Conservation (phyloP, 2,329 filamentous ascomycete genomes). For the Colletotrichum agaves region DNA sequence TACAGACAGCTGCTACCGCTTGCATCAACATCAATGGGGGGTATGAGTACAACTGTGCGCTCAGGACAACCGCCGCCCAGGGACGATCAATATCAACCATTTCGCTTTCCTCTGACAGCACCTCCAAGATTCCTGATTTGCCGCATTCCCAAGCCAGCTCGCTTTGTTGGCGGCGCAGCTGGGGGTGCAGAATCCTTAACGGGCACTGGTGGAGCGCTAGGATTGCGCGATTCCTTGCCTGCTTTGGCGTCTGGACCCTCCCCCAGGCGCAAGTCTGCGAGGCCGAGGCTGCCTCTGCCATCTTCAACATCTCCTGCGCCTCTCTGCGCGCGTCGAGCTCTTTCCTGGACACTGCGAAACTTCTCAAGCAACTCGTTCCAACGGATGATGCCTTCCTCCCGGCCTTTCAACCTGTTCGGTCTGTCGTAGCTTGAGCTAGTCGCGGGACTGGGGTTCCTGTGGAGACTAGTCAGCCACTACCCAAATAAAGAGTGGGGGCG, state of each 20-base stretch:
- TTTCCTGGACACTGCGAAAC: constrained; percentile 91
- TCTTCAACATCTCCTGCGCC: constrained; percentile 64
- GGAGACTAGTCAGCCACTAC: constrained; percentile 21
- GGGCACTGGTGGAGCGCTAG: constrained; percentile 51
- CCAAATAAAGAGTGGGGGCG: no score
- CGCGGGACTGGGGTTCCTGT: constrained; percentile 53
- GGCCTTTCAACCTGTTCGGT: constrained; percentile 80
- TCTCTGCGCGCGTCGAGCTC: constrained; percentile 77
- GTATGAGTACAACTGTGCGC: constrained; percentile 23
- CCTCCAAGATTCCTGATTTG: constrained; percentile 77
- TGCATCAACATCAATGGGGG: constrained; percentile 4
- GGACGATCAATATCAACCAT: constrained; percentile 36
- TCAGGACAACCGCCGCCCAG: constrained; percentile 43
- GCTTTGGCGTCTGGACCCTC: constrained; percentile 55
- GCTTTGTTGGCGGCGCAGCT: constrained; percentile 60
- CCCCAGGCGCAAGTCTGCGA: constrained; percentile 53
- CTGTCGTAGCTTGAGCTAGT: constrained; percentile 72
- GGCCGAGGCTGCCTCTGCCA: constrained; percentile 53
- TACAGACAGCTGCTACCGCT: constrained; percentile 19
- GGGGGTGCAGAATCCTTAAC: constrained; percentile 59
- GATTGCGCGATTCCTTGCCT: constrained; percentile 53
- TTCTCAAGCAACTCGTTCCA: constrained; percentile 96
- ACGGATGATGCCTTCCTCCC: constrained; percentile 85
- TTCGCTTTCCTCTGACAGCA: constrained; percentile 73
- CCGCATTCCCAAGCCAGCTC: constrained; percentile 69